phyloP scores from a whole-genome alignment of 805 yeast species.

The Candida rishiriensis region DNA sequence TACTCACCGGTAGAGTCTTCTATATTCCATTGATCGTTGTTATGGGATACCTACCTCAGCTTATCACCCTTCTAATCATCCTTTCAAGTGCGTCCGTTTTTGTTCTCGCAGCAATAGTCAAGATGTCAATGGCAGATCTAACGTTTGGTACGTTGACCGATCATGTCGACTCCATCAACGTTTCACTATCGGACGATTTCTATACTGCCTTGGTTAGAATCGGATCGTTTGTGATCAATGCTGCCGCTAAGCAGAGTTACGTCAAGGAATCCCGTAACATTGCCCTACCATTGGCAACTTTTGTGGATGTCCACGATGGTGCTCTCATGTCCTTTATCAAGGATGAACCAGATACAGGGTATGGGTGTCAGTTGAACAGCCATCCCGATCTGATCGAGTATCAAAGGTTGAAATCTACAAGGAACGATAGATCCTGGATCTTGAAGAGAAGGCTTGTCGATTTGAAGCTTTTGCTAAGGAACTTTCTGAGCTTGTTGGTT shows the following conservation, averaged over 20 bases:
- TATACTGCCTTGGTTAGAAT: conserved; percentile 55
- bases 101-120: conserved; percentile 53
- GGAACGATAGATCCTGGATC: conserved; percentile 17
- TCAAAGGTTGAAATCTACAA: conserved; percentile 4
- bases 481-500: conserved; percentile 5
- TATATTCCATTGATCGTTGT: conserved; percentile 53
- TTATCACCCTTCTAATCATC: conserved; percentile 48
- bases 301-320: conserved; percentile 38
- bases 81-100: conserved; percentile 50
- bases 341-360: conserved; percentile 14
- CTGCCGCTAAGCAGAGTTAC: conserved; percentile 63
- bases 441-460: conserved; percentile 10
- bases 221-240: conserved; percentile 61
- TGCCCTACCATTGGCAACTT: conserved; percentile 46
- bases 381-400: conserved; percentile 27
- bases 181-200: conserved; percentile 56
- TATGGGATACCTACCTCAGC: conserved; percentile 64
- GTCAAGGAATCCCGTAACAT: conserved; percentile 53
- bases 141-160: conserved; percentile 31
- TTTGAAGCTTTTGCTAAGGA: conserved; percentile 2
- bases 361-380: conserved; percentile 18
- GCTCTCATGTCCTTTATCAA: not conserved
- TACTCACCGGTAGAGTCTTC: conserved; percentile 37
- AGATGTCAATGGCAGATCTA: conserved; percentile 32
- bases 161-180: conserved; percentile 33